Evolutionary conservation across 1,284 basidiomycete genomes (phyloP), one percentile per base, ranked within the genome.

Genomic region (Trichosporon coremiiforme): DNA sequence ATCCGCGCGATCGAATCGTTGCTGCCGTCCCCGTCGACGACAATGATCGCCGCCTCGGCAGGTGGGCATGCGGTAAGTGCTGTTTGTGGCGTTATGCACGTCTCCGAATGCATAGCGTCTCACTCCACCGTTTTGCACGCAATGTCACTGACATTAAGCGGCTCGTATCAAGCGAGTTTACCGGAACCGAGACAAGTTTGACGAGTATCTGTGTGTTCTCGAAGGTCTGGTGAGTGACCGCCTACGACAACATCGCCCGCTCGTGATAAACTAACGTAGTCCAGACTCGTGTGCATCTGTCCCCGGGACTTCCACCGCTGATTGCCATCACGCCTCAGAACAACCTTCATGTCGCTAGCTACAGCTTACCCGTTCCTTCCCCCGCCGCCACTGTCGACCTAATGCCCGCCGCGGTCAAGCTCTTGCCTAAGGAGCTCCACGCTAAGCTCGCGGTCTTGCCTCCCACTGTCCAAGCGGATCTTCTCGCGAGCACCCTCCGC

Each of bases 31-130:
- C 81, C 20, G 81, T 81, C 17, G 68, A 74, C 15, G 80, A 82
- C 35, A 75, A 75, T 65, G 80, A 82, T 69, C 70, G 79, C 22
- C 76, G 81, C 45, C 74, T 81, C 4, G 78, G 79, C 17, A 70
- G 81, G 50, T 82, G 81, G 81, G 81, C 77, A 2, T 77, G 75
- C 66, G 80, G 80, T 80, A 68, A 69, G 79, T 77, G 3, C n/a
- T 7, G 9, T 20, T 15, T 17, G 33, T 22, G 25, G 50, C 65
- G 12, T 33, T 9, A 6, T 53, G 47, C 41, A 13, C 6, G 12
- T 20, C 10, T n/a, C 12, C 13, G 12, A 17, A 50, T 45, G 35
- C 38, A 20, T 55, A 22, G 47, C 47, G 47, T 20, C 47, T 53
- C 15, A 1, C 20, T 53, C 41, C 47, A 53, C 8, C 17, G 13